Percentiles rank a stretch among this genome's conserved stretches.
phyloP scores from a whole-genome alignment of 2,329 filamentous ascomycete genomes.

The Didymosphaeria variabile region DNA sequence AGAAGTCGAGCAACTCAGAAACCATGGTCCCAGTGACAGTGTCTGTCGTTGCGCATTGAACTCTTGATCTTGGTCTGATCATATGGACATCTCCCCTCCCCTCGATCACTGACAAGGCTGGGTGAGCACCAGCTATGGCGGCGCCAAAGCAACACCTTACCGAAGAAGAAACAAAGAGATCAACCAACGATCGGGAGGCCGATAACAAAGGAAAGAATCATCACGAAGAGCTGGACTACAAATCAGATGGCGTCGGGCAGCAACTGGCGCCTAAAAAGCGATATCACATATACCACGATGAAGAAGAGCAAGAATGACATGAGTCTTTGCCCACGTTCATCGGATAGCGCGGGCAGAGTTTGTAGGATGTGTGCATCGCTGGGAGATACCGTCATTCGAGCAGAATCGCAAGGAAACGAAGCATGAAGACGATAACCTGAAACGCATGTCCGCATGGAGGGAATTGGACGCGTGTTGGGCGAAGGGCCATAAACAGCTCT shows the following conservation, averaged over 20 bases:
- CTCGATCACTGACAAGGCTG: not conserved
- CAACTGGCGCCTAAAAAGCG: conserved; percentile 59
- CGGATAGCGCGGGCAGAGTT: conserved; percentile 61
- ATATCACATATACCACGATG: conserved; percentile 56
- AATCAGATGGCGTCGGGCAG: conserved; percentile 63
- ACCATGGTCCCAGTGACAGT: not conserved
- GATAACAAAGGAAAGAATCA: conserved; percentile 62
- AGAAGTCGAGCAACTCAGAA: conserved; percentile 18
- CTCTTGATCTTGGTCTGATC: not conserved
- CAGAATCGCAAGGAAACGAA: conserved; percentile 59
- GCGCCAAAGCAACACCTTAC: conserved; percentile 38
- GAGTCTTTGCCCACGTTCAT: conserved; percentile 63
- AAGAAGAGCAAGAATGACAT: conserved; percentile 54
- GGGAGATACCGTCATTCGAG: conserved; percentile 60
- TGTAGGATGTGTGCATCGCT: conserved; percentile 53
- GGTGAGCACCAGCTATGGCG: conserved; percentile 26
- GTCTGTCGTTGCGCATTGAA: not conserved
- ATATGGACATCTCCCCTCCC: not conserved
- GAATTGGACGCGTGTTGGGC: conserved; percentile 63
- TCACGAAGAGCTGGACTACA: conserved; percentile 62
- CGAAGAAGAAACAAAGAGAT: conserved; percentile 61
- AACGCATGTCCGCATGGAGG: conserved; percentile 56
- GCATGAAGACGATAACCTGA: conserved; percentile 59
- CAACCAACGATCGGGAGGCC: conserved; percentile 63
- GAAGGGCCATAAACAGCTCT: conserved; percentile 63